Conservation (phyloP, 2,329 filamentous ascomycete species). For the Berkeleyomyces basicola region DNA sequence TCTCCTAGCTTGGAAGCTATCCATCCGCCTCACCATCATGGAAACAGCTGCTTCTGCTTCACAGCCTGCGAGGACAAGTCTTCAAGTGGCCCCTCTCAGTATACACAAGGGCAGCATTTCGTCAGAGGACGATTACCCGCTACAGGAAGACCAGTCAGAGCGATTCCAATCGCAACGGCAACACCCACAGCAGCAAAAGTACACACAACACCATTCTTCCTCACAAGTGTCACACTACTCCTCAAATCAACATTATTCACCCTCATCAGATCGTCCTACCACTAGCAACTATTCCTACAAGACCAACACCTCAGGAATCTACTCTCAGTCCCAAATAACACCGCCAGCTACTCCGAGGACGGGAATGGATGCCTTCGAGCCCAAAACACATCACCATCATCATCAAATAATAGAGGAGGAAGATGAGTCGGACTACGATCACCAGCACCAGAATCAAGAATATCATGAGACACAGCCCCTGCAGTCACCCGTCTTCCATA, state of each 20-base stretch:
- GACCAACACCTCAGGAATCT: constrained; percentile 23
- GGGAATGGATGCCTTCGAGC: constrained; percentile 41
- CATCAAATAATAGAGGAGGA: constrained; percentile 2
- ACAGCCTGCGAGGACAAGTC: constrained; percentile 36
- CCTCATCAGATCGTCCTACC: constrained; percentile 16
- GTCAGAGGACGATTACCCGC: constrained; percentile 1
- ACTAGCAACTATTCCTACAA: constrained; percentile 11
- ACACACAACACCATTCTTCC: background rate
- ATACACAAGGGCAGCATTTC: constrained; percentile 28
- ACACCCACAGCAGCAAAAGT: background rate
- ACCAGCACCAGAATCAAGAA: constrained; percentile 20
- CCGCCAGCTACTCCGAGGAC: constrained; percentile 60
- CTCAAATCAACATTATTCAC: constrained; percentile 4
- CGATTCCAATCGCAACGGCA: background rate
- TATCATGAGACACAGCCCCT: constrained; percentile 16
- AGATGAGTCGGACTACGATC: constrained; percentile 21
- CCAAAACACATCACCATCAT: constrained; percentile 20
- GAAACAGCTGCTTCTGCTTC: constrained; percentile 15
- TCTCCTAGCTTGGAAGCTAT: constrained; percentile 8
- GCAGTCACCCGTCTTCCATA: constrained; percentile 61
- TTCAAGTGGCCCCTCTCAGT: constrained; percentile 42
- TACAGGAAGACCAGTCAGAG: background rate
- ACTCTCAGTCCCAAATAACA: constrained; percentile 48
- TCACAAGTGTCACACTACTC: constrained; percentile 1
- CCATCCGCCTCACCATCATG: background rate